These are phyloP conservation scores for Fusarium sp. DNA, from an alignment of 2,329 filamentous ascomycete genomes.

Conservation along the genomic window DNA sequence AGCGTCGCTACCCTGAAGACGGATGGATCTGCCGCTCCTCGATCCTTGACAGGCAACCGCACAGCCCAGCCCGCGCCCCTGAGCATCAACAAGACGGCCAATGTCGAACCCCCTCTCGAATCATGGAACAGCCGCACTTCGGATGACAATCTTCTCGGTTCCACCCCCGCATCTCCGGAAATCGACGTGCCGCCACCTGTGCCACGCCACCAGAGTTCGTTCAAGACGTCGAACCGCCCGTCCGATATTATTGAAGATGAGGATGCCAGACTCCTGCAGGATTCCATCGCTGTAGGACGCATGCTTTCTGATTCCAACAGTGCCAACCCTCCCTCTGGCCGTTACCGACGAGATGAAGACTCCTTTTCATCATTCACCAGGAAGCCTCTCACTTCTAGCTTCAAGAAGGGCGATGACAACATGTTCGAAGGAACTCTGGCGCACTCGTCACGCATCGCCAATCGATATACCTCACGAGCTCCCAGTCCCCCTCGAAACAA, in stretches of 20 bases:
- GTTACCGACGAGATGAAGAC: slow-evolving; percentile 56
- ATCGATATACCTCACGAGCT: slow-evolving; percentile 49
- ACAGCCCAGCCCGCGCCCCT: slow-evolving; percentile 56
- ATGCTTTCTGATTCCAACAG: slow-evolving; percentile 51
- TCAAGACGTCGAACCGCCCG: slow-evolving; percentile 47
- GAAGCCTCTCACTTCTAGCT: slow-evolving; percentile 42
- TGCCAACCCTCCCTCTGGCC: slow-evolving; percentile 29
- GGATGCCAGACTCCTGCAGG: slow-evolving; percentile 63
- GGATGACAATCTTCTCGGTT: slow-evolving; percentile 59
- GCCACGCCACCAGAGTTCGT: slow-evolving; percentile 51
- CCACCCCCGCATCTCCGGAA: slow-evolving; percentile 50
- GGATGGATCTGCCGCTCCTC: slow-evolving; percentile 51
- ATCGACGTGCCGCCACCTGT: slow-evolving; percentile 53
- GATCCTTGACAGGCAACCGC: slow-evolving; percentile 60
- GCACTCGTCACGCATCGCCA: slow-evolving; percentile 50
- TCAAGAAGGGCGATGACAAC: slow-evolving; percentile 63
- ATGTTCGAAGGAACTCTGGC: slow-evolving; percentile 62
- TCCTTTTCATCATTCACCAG: slow-evolving; percentile 47
- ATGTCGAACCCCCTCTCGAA: slow-evolving; percentile 58
- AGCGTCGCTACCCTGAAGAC: slow-evolving; percentile 61
- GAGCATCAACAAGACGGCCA: slow-evolving; percentile 57
- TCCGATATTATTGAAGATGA: slow-evolving; percentile 60
- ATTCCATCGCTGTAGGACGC: slow-evolving; percentile 61
- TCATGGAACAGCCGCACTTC: slow-evolving; percentile 62
- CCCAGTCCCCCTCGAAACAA: slow-evolving; percentile 68